Base-by-base conservation (phyloP, 73 alveolate species). In the Blepharisma stoltei region DNA sequence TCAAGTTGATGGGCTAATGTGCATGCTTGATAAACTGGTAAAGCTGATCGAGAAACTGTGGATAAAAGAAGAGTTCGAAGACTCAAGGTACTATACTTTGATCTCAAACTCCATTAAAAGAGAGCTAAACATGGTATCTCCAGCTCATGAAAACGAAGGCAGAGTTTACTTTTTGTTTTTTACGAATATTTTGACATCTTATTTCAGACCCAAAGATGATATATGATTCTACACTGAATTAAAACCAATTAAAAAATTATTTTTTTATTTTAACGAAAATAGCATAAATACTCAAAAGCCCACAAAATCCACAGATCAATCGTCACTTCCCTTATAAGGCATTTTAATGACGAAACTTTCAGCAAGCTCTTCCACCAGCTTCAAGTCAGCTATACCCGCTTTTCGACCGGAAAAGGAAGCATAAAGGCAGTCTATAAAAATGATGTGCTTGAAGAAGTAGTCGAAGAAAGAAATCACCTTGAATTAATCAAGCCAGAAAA, bases 361-460 rank as follows among this genome's bases (percentile, higher is more conserved):
- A 25, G 23, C 73, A 60, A 8, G 11, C 46, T 60, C 45, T 25
- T 20, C 48, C 46, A 25, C 4, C 14, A 60, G 45, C 73, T 60
- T 25, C 38, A 25, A 60, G 45, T 20, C 18, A 14, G 2, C 3
- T 11, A 14, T 14, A 8, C 18, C 6, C 14, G 23, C 46, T 60
- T 60, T 38, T 0, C n/a, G 23, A 60, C 14, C 4, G 49, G 73
- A n/a, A 11, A 60, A 60, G 73, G 73, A 11, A 60, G 73, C 23
- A 14, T 18, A 25, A 18, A 9, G 3, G 73, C 73, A 8, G 73
- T 20, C 14, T 60, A 60, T 25, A 8, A 60, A 14, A n/a, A 60
- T 60, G 73, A 60, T 2, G 14, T 60, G 46, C 73, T 60, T 9
- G 73, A 14, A 14, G 73, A 60, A 60, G 73, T 60, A 14, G 73